Conservation (phyloP, 2,329 filamentous ascomycete genomes). For the Xylariaceae sp. region DNA sequence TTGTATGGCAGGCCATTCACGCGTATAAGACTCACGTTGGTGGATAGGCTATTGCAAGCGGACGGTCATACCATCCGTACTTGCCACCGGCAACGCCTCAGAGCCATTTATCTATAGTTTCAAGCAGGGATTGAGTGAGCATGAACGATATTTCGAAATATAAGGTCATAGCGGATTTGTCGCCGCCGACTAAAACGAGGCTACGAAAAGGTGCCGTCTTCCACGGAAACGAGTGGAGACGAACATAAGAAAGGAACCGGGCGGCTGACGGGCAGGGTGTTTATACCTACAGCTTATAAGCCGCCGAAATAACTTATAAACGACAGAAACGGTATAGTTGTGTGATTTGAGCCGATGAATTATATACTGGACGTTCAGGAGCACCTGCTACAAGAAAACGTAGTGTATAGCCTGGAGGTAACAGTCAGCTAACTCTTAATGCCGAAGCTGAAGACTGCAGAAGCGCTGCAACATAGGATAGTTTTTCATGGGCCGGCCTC, state of each 20-base stretch:
- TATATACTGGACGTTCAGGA: slow-evolving; percentile 5
- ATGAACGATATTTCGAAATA: background rate
- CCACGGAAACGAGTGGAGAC: background rate
- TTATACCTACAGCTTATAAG: slow-evolving; percentile 16
- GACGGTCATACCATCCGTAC: slow-evolving; percentile 27
- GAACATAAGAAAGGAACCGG: background rate
- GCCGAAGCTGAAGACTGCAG: background rate
- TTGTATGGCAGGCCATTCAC: slow-evolving; percentile 16
- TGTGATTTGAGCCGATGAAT: background rate
- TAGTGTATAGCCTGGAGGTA: slow-evolving; percentile 4
- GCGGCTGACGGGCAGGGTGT: slow-evolving; percentile 1
- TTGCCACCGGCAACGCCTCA: slow-evolving; percentile 3
- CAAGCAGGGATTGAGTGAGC: slow-evolving; percentile 11
- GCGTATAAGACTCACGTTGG: slow-evolving; percentile 19
- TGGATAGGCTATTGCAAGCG: slow-evolving; percentile 18
- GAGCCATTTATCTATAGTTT: slow-evolving; percentile 7
- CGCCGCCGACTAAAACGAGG: background rate
- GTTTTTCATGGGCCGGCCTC: slow-evolving; percentile 43
- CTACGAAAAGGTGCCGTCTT: background rate
- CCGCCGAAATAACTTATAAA: background rate
- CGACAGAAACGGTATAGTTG: background rate
- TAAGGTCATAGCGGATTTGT: slow-evolving; percentile 1
- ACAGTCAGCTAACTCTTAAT: slow-evolving; percentile 7
- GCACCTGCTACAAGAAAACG: slow-evolving; percentile 3
- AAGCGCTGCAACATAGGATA: background rate